Evolutionary conservation across 768 basidiomycete genomes (phyloP), one percentile per base, ranked within the genome.

Genomic region (Lepiota brunneoincarnata): DNA sequence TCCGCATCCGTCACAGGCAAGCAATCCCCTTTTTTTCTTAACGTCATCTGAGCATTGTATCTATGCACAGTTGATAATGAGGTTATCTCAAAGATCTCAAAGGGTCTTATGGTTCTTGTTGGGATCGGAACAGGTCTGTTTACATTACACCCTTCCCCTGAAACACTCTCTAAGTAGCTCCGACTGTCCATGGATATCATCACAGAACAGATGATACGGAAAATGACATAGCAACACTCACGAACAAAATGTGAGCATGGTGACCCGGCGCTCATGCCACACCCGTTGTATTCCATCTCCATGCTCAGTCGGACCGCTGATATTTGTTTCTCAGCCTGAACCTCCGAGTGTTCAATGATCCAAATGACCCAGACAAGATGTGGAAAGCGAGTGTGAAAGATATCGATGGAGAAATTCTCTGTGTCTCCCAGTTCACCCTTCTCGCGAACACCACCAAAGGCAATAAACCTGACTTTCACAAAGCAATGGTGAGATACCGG

Each of bases 351-450:
- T 96, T 95, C 64, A 76, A 82, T 43, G 83, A 87, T 63, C 73
- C 74, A 7, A 63, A 61, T 14, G 76, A 75, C 63, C 66, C 76
- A 1, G 78, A 76, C 4, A 75, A 79, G 53, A 86, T 88, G 81
- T 98, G 96, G 96, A 95, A 91, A 70, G 71, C 78, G 18, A 91
- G 75, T 64, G 88, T 98, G 44, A 89, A 85, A 69, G 95, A 98
- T 59, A 81, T 97, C 20, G 81, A 82, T 20, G 95, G 93, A 40
- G 93, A 96, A 48, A 80, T 99, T 11, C 81, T 98, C 3, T 98
- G 95, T 62, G 93, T 95, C 14, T 94, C 94, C 1, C 96, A 98
- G 61, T 96, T 97, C 67, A 94, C 95, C 1, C 77, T 99, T 23
- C 69, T 95, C 64, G 90, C 93, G 20, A 87, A 88, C 55, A 93